Conservation (phyloP, 2,329 filamentous ascomycete genomes). For the Geosmithia morbida region DNA sequence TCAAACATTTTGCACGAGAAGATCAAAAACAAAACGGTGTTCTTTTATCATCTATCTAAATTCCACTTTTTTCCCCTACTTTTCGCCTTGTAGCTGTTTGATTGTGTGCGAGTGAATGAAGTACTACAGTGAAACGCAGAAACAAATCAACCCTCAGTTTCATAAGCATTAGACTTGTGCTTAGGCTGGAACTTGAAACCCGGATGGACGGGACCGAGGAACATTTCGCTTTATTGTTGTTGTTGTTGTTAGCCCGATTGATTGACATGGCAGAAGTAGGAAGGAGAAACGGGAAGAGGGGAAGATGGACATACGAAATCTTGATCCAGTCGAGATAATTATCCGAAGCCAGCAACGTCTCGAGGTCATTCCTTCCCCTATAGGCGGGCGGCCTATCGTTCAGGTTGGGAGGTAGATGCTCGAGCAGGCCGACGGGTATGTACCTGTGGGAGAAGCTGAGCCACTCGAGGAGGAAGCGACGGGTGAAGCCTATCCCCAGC, state of each 20-base stretch:
- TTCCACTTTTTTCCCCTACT: background rate
- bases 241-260: background rate
- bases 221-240: slow-evolving; percentile 88
- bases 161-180: slow-evolving; percentile 90
- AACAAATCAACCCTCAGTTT: slow-evolving; percentile 47
- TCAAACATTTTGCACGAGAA: too few species aligned
- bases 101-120: background rate
- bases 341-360: slow-evolving; percentile 79
- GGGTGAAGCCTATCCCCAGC: slow-evolving; percentile 77
- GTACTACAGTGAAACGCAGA: too few species aligned
- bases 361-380: slow-evolving; percentile 73
- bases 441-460: slow-evolving; percentile 89
- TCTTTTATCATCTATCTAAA: too few species aligned
- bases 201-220: slow-evolving; percentile 77
- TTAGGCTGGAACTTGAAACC: slow-evolving; percentile 94
- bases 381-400: slow-evolving; percentile 83
- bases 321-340: slow-evolving; percentile 99
- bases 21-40: too few species aligned
- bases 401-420: slow-evolving; percentile 74
- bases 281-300: background rate
- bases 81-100: background rate
- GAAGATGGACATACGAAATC: slow-evolving; percentile 56
- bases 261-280: too few species aligned
- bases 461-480: slow-evolving; percentile 90
- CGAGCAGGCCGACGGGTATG: slow-evolving; percentile 76